Conservation (phyloP, 2,329 filamentous ascomycete species). For the Diaporthe vexans region DNA sequence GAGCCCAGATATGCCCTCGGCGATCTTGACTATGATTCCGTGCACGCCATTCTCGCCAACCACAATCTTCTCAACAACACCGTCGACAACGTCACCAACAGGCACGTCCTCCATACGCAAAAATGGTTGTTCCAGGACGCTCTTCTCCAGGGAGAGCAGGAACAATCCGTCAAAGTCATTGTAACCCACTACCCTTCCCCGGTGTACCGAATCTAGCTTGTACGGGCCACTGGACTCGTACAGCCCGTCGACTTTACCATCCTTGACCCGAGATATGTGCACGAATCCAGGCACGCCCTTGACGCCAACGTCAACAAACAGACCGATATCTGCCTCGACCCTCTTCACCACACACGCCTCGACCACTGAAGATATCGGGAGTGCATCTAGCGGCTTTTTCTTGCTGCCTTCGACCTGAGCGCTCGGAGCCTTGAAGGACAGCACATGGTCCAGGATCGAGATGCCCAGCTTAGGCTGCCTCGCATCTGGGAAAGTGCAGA, state of each 20-base stretch:
- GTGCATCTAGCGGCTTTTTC: conserved; percentile 66
- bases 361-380: conserved; percentile 81
- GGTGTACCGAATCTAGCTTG: conserved; percentile 83
- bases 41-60: conserved; percentile 83
- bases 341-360: conserved; percentile 84
- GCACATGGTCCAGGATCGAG: conserved; percentile 87
- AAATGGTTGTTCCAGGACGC: conserved; percentile 87
- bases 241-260: conserved; percentile 88
- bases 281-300: conserved; percentile 85
- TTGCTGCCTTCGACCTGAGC: conserved; percentile 57
- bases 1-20: conserved; percentile 89
- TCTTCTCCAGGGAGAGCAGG: conserved; percentile 86
- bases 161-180: conserved; percentile 89
- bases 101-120: conserved; percentile 92
- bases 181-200: conserved; percentile 86
- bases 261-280: conserved; percentile 92
- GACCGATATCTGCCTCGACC: conserved; percentile 83
- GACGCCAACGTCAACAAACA: conserved; percentile 82
- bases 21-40: conserved; percentile 85
- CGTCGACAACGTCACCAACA: conserved; percentile 84
- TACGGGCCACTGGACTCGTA: conserved; percentile 83
- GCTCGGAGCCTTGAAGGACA: conserved; percentile 69
- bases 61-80: conserved; percentile 87
- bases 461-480: conserved; percentile 88
- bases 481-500: conserved; percentile 86